Evolutionary conservation across 495 filamentous ascomycete species (phyloP), one percentile per base, ranked within the genome.

Genomic region (Podospora comata): DNA sequence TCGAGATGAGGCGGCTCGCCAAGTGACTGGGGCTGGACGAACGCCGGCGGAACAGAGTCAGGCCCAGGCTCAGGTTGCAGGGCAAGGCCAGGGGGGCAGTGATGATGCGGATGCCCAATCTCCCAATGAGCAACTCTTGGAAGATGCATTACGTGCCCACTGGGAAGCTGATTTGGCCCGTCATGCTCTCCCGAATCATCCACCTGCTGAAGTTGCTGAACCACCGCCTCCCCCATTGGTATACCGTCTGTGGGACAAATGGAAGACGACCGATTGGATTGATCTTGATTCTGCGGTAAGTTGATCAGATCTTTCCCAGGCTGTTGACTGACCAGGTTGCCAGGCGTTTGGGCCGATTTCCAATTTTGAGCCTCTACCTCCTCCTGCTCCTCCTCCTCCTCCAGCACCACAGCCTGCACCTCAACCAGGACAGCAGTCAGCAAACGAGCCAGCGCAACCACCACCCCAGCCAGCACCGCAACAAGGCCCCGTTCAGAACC

Each of bases 211-310:
- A n/a, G 13, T 39, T 16, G 32, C 16, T 5, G 58, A 30, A 62
- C 23, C 39, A 60, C 16, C 64, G n/a, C 44, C 30, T 18, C 15
- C 26, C 2, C 60, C 60, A 23, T 1, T 4, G 28, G 44, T 67
- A 26, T 56, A 65, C 7, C 15, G 67, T 26, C 66, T 68, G 5
- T 73, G 72, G 69, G 73, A 75, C 28, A 67, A 63, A 39, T 77
- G 73, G 72, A 69, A 54, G 32, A 65, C 69, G 4, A 66, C 62
- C 2, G 75, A 77, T 27, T 76, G 75, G 75, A 34, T 73, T 55
- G 72, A 74, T 64, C 44, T 74, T 5, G 74, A 75, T 57, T 64
- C 75, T n/a, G 75, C 75, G 16, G 75, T 75, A 68, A 55, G 73
- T 71, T 13, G 26, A 9, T 23, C 13, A 44, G n/a, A 58, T 11